A percentile compares a stretch with the other conserved stretches of the same genome.
These are phyloP conservation scores for Francoa sonchifolia DNA, from an alignment of 441 rosid species.

Conservation along the genomic window DNA sequence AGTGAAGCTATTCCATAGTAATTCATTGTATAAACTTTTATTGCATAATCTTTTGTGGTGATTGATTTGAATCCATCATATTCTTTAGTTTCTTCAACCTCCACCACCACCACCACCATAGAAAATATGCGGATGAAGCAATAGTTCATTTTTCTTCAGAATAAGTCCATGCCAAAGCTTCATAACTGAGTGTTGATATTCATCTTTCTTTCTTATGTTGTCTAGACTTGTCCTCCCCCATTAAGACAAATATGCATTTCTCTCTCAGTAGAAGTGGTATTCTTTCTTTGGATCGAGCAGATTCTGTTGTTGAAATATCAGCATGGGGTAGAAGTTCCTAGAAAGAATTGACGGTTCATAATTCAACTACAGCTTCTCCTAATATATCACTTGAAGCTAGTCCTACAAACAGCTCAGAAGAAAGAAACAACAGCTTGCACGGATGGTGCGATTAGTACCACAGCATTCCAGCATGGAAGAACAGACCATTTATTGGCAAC, in stretches of 20 bases:
- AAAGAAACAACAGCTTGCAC: constrained; percentile 33
- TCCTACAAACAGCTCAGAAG: constrained; percentile 35
- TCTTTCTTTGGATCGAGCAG: constrained; percentile 83
- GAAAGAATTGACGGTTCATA: constrained; percentile 55
- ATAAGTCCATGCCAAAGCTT: no score
- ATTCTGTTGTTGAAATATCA: constrained; percentile 81
- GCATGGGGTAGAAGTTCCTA: constrained; percentile 96
- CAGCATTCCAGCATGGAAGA: constrained; percentile 35
- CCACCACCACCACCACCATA: no score
- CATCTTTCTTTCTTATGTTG: no score
- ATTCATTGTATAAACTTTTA: no score
- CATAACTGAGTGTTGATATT: no score
- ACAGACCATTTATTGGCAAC: no score
- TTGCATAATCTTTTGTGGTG: no score
- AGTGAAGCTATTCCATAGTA: no score
- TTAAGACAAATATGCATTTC: constrained; percentile 87
- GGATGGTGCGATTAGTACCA: constrained; percentile 27
- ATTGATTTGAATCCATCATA: no score
- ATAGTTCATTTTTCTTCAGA: no score
- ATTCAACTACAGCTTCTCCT: constrained; percentile 39
- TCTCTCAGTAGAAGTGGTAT: constrained; percentile 90
- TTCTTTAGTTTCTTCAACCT: no score
- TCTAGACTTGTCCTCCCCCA: constrained; percentile 95
- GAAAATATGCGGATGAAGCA: no score
- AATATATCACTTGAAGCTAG: constrained; percentile 39